A percentile compares a stretch with the other conserved stretches of the same genome.
Conservation (phyloP, 2,329 filamentous ascomycete genomes). For the Fulvia fulva region DNA sequence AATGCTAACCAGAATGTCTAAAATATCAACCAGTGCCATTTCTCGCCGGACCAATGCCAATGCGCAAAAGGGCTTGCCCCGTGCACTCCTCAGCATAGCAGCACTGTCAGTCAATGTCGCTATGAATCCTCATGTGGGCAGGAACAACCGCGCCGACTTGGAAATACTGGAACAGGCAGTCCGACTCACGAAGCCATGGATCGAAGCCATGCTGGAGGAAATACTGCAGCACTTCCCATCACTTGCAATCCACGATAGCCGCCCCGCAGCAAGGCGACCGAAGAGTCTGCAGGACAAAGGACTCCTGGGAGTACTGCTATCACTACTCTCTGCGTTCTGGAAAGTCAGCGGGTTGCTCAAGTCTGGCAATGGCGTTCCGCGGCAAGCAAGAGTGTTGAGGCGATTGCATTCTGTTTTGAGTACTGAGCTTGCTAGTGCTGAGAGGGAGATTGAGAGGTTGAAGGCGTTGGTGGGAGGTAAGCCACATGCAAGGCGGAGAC, state of each 20-base stretch:
- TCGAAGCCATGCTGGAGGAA: constrained; percentile 1
- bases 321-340: neutral
- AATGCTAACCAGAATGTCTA: neutral
- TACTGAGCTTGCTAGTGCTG: constrained; percentile 1
- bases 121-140: neutral
- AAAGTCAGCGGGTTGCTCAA: neutral
- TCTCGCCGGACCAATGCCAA: neutral
- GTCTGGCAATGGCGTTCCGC: neutral
- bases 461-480: constrained; percentile 1
- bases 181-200: neutral
- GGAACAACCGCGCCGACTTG: constrained; percentile 2
- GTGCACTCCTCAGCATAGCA: neutral
- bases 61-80: neutral
- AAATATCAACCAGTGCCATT: neutral
- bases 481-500: neutral
- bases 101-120: constrained; percentile 4
- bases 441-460: constrained; percentile 12
- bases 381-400: constrained; percentile 7
- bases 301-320: neutral
- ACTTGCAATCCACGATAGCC: neutral
- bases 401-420: constrained; percentile 1
- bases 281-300: neutral
- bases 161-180: constrained; percentile 7
- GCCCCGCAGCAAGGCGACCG: neutral
- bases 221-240: neutral